Evolutionary conservation across 2,329 filamentous ascomycete species (phyloP).

Genomic region (Talaromyces albobiverticillius): DNA sequence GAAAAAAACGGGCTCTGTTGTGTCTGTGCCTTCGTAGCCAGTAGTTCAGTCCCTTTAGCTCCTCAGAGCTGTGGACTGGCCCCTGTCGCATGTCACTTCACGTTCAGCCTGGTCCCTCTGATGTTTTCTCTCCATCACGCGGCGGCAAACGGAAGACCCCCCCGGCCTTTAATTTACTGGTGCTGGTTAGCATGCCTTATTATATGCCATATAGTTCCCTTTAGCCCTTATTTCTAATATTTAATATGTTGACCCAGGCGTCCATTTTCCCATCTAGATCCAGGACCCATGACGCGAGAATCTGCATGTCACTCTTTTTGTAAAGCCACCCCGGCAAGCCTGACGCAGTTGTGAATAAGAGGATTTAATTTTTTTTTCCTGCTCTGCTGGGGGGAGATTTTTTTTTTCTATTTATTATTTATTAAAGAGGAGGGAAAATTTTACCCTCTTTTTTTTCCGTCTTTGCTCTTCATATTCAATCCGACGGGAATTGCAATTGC

Average conservation of each 20-base stretch:
- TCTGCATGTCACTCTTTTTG: constrained; percentile 42
- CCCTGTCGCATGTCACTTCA: constrained; percentile 12
- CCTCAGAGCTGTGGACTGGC: too few species aligned
- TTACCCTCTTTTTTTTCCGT: neutral
- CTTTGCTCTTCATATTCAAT: too few species aligned
- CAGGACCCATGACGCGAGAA: constrained; percentile 41
- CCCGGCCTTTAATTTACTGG: neutral
- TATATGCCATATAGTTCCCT: neutral
- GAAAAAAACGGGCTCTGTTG: neutral
- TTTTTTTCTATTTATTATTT: too few species aligned
- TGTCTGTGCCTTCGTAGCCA: neutral
- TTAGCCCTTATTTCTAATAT: neutral
- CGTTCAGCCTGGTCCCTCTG: constrained; percentile 3
- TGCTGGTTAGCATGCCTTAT: neutral
- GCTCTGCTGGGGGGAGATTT: neutral
- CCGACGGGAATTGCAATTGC: too few species aligned
- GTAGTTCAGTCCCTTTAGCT: too few species aligned
- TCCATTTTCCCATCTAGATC: constrained; percentile 37
- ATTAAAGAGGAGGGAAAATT: too few species aligned
- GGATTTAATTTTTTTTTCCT: constrained; percentile 15
- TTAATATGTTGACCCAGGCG: constrained; percentile 6
- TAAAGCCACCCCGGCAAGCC: constrained; percentile 27
- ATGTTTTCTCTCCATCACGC: too few species aligned
- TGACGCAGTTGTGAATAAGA: constrained; percentile 12
- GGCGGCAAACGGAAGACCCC: constrained; percentile 12